These are phyloP conservation scores for Aspergillus saccharolyticus DNA, from an alignment of 495 filamentous ascomycete species.

Conservation along the genomic window DNA sequence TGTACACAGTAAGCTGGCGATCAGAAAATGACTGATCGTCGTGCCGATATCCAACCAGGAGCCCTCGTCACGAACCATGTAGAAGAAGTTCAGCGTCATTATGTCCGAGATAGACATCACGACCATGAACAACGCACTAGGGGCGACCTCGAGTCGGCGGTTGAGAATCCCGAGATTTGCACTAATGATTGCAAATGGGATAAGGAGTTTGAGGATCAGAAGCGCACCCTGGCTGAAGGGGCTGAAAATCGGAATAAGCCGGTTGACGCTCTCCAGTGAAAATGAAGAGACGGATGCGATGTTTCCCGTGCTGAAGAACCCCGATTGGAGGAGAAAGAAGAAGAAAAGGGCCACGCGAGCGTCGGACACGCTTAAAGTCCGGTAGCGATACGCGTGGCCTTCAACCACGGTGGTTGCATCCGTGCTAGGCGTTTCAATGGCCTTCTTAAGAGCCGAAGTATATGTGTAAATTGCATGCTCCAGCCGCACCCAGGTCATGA, in stretches of 20 bases:
- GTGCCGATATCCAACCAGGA: constrained; percentile 97
- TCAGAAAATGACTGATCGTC: constrained; percentile 89
- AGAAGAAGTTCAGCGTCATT: constrained; percentile 96
- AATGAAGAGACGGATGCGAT: constrained; percentile 93
- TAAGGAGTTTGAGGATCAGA: constrained; percentile 82
- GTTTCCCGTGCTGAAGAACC: constrained; percentile 97
- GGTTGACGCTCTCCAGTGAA: constrained; percentile 82
- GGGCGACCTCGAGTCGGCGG: constrained; percentile 71
- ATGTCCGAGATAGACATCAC: constrained; percentile 91
- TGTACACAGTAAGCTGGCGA: constrained; percentile 81
- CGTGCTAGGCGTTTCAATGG: constrained; percentile 25
- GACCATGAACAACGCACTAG: constrained; percentile 84
- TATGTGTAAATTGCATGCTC: constrained; percentile 74
- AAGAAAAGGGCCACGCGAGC: constrained; percentile 88
- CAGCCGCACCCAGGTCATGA: constrained; percentile 85
- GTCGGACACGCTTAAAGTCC: constrained; percentile 72
- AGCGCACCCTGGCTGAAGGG: constrained; percentile 90
- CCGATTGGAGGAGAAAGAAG: constrained; percentile 88
- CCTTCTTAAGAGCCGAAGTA: constrained; percentile 23
- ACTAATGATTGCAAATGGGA: constrained; percentile 90
- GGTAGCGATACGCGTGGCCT: constrained; percentile 50
- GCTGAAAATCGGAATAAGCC: constrained; percentile 90
- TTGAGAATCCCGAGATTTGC: constrained; percentile 95
- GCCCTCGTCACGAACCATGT: constrained; percentile 90
- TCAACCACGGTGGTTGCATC: constrained; percentile 27